These are phyloP conservation scores for Catenaria anguillulae DNA, from an alignment of 371 early-diverging fungal species.

Conservation along the genomic window DNA sequence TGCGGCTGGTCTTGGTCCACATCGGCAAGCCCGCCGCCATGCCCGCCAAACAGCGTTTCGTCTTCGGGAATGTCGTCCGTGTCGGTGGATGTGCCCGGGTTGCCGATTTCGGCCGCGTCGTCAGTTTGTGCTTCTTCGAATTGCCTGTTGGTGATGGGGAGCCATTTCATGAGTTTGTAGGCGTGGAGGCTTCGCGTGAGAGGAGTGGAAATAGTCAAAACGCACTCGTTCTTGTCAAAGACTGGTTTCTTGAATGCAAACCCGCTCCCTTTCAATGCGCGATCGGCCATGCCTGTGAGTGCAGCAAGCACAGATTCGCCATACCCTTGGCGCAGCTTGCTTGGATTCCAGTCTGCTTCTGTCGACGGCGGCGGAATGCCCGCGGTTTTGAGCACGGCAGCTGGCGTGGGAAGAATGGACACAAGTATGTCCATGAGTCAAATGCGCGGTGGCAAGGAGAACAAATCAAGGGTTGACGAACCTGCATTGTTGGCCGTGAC, in stretches of 20 bases:
- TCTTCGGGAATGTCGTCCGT: too few relatives aligned
- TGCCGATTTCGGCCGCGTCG: conserved; percentile 34
- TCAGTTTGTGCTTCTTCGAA: conserved; percentile 38
- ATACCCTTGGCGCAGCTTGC: conserved; percentile 29
- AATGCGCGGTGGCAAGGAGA: neutral
- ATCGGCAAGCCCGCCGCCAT: too few relatives aligned
- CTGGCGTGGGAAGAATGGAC: too few relatives aligned
- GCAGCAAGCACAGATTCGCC: conserved; percentile 27
- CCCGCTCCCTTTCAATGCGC: conserved; percentile 15
- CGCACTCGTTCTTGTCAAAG: conserved; percentile 31
- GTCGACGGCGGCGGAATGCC: too few relatives aligned
- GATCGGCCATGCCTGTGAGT: conserved; percentile 22
- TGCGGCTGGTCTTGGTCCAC: too few relatives aligned
- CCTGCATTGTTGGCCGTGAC: conserved; percentile 31
- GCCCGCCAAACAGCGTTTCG: too few relatives aligned
- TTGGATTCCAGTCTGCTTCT: conserved; percentile 23
- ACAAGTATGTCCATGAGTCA: neutral
- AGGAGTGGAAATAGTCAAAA: neutral
- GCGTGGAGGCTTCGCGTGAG: too few relatives aligned
- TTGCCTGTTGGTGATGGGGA: neutral
- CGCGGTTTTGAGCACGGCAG: conserved; percentile 1
- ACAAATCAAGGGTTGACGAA: too few relatives aligned
- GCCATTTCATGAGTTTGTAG: too few relatives aligned
- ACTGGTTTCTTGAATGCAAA: conserved; percentile 26
- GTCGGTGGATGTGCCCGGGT: too few relatives aligned